These are phyloP conservation scores for Penicillium silybi DNA, from an alignment of 495 filamentous ascomycete genomes.

Conservation along the genomic window DNA sequence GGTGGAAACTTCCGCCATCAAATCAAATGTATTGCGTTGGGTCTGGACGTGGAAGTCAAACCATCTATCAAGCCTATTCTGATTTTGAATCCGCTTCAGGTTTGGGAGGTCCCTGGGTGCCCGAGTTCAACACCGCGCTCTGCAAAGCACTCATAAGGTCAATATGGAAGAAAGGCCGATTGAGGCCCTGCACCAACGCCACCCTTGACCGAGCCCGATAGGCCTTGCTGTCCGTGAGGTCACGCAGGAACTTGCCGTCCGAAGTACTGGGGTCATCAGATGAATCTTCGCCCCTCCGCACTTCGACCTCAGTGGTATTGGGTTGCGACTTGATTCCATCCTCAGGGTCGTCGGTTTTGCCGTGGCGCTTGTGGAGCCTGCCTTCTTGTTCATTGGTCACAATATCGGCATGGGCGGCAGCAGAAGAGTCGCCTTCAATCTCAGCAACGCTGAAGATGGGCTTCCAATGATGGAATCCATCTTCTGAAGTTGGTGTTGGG, in stretches of 20 bases:
- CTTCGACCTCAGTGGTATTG: slow-evolving; percentile 28
- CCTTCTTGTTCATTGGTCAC: slow-evolving; percentile 57
- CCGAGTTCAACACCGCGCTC: slow-evolving; percentile 74
- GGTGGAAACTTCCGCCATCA: no score
- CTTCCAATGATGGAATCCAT: slow-evolving; percentile 70
- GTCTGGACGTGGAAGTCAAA: no score
- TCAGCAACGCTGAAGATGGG: slow-evolving; percentile 93
- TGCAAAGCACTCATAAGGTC: slow-evolving; percentile 88
- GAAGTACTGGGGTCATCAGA: slow-evolving; percentile 26
- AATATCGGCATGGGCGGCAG: slow-evolving; percentile 57
- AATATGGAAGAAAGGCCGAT: slow-evolving; percentile 89
- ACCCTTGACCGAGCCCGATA: slow-evolving; percentile 41
- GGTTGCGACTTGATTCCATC: neutral
- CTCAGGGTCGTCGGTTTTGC: slow-evolving; percentile 40
- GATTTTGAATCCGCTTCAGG: no score
- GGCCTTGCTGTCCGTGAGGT: slow-evolving; percentile 41
- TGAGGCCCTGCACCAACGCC: slow-evolving; percentile 75
- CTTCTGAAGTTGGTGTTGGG: slow-evolving; percentile 60
- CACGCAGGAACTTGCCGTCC: slow-evolving; percentile 40
- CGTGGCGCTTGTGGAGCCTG: slow-evolving; percentile 21
- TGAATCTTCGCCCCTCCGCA: slow-evolving; percentile 24
- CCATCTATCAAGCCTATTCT: no score
- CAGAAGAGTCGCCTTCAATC: slow-evolving; percentile 66
- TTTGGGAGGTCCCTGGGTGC: no score
- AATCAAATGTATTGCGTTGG: no score